phyloP scores from a whole-genome alignment of 805 yeast species.

The Candida lessepsii region DNA sequence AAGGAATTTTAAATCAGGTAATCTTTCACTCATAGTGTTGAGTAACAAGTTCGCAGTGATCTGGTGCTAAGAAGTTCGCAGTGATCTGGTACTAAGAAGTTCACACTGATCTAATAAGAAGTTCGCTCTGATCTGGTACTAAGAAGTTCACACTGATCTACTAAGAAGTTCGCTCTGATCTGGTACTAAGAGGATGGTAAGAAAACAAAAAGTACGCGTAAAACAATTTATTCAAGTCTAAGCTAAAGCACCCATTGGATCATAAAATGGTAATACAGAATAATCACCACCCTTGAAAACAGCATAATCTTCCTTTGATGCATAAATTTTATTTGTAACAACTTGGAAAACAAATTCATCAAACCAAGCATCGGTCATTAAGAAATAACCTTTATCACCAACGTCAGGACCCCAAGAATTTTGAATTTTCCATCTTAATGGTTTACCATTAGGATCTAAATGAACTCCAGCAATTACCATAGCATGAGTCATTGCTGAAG shows the following conservation, averaged over 20 bases:
- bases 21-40: not conserved
- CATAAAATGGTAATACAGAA: constrained; percentile 36
- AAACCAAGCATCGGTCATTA: constrained; percentile 46
- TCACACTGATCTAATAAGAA: too few species aligned
- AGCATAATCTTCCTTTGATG: constrained; percentile 33
- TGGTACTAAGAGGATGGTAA: not conserved
- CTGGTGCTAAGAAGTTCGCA: too few species aligned
- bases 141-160: too few species aligned
- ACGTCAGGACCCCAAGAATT: constrained; percentile 44
- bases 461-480: constrained; percentile 84
- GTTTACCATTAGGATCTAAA: constrained; percentile 50
- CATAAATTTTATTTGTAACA: constrained; percentile 38
- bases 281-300: constrained; percentile 34
- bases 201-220: not conserved
- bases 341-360: constrained; percentile 43
- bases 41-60: too few species aligned
- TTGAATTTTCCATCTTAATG: constrained; percentile 45
- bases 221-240: not conserved
- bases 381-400: constrained; percentile 42
- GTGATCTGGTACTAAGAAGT: too few species aligned
- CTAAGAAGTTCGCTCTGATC: too few species aligned
- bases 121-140: too few species aligned
- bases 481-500: constrained; percentile 86
- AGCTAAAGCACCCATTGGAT: constrained; percentile 46
- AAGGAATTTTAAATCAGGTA: constrained; percentile 5